Evolutionary conservation across 164 flowering plant genomes (phyloP).

Genomic region (Chimonanthus praecox): DNA sequence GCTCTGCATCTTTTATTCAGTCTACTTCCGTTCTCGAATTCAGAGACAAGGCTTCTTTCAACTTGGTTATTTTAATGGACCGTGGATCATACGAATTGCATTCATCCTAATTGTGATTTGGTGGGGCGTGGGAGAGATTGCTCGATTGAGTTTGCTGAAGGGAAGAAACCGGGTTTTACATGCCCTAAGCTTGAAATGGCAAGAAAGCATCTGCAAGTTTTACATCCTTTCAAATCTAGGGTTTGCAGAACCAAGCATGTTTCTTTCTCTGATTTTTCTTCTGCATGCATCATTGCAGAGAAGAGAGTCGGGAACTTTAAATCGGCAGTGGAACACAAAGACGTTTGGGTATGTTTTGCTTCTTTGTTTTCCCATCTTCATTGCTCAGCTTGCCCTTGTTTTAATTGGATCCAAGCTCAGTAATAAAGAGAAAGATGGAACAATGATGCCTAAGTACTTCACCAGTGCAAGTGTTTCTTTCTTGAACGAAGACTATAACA

Average conservation of each 20-base stretch:
- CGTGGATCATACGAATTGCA: conserved; percentile 79
- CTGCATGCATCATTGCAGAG: conserved; percentile 75
- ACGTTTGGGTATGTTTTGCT: conserved; percentile 61
- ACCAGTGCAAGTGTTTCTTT: conserved; percentile 33
- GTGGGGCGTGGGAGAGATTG: conserved; percentile 85
- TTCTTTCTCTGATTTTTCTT: conserved; percentile 69
- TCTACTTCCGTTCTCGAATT: conserved; percentile 63
- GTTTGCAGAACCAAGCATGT: conserved; percentile 92
- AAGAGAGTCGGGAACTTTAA: conserved; percentile 49
- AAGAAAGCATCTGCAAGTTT: conserved; percentile 72
- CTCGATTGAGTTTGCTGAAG: conserved; percentile 61
- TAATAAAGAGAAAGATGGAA: conserved; percentile 12
- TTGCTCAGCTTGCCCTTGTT: conserved; percentile 61
- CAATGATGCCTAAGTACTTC: conserved; percentile 54
- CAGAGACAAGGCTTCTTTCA: conserved; percentile 34
- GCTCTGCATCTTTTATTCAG: conserved; percentile 60
- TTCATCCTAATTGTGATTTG: conserved; percentile 61
- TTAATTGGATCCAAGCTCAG: conserved; percentile 52
- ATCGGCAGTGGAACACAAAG: conserved; percentile 65
- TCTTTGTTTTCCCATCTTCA: conserved; percentile 66
- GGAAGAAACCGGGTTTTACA: conserved; percentile 39
- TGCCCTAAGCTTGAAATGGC: conserved; percentile 55
- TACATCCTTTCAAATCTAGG: conserved; percentile 89
- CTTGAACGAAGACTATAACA: background rate
- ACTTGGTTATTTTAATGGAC: conserved; percentile 77